Conservation (phyloP, 306 rosid species). For the Rosa multiflora region DNA sequence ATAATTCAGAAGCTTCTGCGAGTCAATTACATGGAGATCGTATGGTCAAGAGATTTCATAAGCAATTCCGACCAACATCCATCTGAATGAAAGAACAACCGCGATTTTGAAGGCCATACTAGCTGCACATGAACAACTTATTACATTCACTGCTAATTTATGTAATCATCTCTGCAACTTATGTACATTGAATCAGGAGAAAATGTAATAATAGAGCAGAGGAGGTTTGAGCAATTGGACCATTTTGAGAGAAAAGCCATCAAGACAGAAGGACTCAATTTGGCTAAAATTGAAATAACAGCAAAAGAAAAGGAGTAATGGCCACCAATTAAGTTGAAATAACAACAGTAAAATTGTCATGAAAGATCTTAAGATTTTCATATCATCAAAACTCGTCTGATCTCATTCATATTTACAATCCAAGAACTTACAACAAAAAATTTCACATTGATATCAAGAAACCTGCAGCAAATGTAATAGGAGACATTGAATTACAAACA, state of each 20-base stretch:
- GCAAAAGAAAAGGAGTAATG: background rate
- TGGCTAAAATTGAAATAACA: background rate
- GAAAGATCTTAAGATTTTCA: constrained; percentile 7
- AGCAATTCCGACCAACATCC: background rate
- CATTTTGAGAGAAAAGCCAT: background rate
- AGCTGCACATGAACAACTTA: background rate
- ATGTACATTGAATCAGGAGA: background rate
- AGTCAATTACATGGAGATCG: background rate
- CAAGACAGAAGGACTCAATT: background rate
- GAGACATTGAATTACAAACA: constrained; percentile 3
- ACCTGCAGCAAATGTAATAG: constrained; percentile 2
- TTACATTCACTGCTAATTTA: background rate
- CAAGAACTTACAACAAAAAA: constrained; percentile 15
- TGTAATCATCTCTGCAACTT: background rate
- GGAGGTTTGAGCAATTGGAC: background rate
- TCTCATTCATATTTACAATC: constrained; percentile 22
- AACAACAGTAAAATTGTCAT: background rate
- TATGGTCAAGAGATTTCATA: background rate
- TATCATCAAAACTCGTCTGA: background rate
- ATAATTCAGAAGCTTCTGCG: background rate
- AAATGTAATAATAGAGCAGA: background rate
- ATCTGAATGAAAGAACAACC: background rate
- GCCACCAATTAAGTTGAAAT: background rate
- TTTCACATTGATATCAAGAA: constrained; percentile 20
- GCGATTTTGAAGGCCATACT: background rate